These are phyloP conservation scores for Acorus gramineus DNA, from an alignment of 106 monocot species.

Conservation along the genomic window DNA sequence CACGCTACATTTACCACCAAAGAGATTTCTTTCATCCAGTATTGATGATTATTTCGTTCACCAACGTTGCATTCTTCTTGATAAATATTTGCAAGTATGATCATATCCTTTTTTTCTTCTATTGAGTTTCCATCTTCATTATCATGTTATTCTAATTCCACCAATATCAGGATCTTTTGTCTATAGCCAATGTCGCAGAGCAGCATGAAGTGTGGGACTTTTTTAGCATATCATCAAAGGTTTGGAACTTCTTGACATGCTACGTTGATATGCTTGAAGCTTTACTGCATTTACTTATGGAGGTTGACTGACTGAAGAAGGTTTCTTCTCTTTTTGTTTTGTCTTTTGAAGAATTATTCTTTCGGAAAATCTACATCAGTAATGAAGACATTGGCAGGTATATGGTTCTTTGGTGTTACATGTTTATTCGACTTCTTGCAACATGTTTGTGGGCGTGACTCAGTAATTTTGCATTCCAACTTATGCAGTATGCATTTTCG, in stretches of 20 bases:
- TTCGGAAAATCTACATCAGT: constrained; percentile 91
- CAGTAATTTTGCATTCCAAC: too few relatives aligned
- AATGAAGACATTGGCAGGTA: constrained; percentile 98
- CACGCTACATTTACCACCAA: constrained; percentile 85
- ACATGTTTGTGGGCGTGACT: too few relatives aligned
- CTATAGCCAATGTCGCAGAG: constrained; percentile 90
- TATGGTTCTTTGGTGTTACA: not conserved
- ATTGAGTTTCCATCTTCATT: not conserved
- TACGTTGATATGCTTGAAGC: too few relatives aligned
- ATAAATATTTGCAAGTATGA: constrained; percentile 90
- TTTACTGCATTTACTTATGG: too few relatives aligned
- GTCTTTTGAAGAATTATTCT: constrained; percentile 79
- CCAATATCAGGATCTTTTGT: constrained; percentile 58
- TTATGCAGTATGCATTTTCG: too few relatives aligned
- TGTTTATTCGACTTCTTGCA: not conserved
- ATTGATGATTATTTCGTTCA: constrained; percentile 97
- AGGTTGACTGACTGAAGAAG: too few relatives aligned
- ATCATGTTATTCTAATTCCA: not conserved
- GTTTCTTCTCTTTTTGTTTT: constrained; percentile 13
- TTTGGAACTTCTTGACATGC: constrained; percentile 13
- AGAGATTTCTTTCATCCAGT: constrained; percentile 93
- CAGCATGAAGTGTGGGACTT: constrained; percentile 99
- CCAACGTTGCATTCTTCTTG: constrained; percentile 90
- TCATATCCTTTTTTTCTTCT: constrained; percentile 2
- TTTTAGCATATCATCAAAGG: constrained; percentile 80